Conservation (phyloP, 176 grass and related monocot genomes). For the Zoysia pacifica region DNA sequence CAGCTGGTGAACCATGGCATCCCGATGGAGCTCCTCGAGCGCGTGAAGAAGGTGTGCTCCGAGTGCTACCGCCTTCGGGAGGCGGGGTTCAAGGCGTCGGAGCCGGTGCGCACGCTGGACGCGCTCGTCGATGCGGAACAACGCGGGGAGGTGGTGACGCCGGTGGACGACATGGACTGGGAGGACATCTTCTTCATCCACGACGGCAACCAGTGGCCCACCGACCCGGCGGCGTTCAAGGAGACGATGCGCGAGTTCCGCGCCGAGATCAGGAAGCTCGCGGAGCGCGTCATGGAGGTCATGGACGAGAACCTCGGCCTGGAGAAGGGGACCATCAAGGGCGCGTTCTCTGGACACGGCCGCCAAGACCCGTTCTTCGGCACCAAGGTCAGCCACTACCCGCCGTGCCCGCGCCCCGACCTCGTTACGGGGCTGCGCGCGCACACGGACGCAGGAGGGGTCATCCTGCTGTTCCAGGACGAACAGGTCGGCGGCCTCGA, state of each 20-base stretch:
- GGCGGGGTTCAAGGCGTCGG: slow-evolving; percentile 46
- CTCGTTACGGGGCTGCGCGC: slow-evolving; percentile 60
- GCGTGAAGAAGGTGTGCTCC: slow-evolving; percentile 58
- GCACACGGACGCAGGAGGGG: slow-evolving; percentile 71
- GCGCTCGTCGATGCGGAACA: slow-evolving; percentile 11
- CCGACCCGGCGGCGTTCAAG: slow-evolving; percentile 48
- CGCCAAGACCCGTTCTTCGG: slow-evolving; percentile 43
- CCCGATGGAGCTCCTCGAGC: slow-evolving; percentile 46
- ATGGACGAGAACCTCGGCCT: slow-evolving; percentile 75
- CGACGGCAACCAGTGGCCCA: slow-evolving; percentile 52
- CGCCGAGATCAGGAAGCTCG: slow-evolving; percentile 41
- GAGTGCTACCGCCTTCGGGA: slow-evolving; percentile 54
- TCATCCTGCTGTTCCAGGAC: slow-evolving; percentile 76
- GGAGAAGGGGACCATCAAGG: slow-evolving; percentile 33
- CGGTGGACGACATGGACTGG: slow-evolving; percentile 61
- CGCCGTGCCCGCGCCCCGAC: slow-evolving; percentile 67
- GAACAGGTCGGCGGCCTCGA: slow-evolving; percentile 56
- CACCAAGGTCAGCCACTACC: slow-evolving; percentile 86
- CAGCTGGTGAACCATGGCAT: slow-evolving; percentile 62
- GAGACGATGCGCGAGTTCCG: slow-evolving; percentile 75
- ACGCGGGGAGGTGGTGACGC: slow-evolving; percentile 25
- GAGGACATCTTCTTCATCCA: slow-evolving; percentile 68
- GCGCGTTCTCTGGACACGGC: slow-evolving; percentile 44
- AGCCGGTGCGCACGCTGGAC: slow-evolving; percentile 38
- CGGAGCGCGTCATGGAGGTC: slow-evolving; percentile 43